Evolutionary conservation across 1,284 basidiomycete genomes (phyloP).

Genomic region (Lignosus rhinocerotis): DNA sequence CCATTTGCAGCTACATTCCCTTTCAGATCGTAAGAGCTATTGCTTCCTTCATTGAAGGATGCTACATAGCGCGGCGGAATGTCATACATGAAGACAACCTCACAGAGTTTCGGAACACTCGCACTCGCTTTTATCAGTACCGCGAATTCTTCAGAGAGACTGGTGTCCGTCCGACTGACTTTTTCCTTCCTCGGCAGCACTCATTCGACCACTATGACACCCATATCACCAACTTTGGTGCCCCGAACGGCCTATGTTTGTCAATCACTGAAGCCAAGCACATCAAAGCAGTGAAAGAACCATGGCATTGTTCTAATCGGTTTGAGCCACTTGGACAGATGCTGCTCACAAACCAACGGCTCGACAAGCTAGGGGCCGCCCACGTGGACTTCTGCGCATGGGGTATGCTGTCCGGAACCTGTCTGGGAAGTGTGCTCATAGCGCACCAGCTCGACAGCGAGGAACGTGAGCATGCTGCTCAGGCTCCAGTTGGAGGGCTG

Average conservation of each 20-base stretch:
- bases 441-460: too few species aligned
- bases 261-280: conserved; percentile 27
- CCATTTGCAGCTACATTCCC: not conserved
- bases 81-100: too few species aligned
- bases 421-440: not conserved
- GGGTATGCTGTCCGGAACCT: not conserved
- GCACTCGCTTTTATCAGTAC: not conserved
- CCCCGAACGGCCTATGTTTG: conserved; percentile 17
- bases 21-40: not conserved
- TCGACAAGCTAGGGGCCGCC: conserved; percentile 14
- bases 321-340: conserved; percentile 22
- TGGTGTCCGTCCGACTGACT: not conserved
- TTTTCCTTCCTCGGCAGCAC: not conserved
- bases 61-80: not conserved
- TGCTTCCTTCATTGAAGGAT: not conserved
- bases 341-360: conserved; percentile 8
- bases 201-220: not conserved
- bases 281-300: conserved; percentile 25
- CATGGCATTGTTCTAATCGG: conserved; percentile 21
- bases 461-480: too few species aligned
- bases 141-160: not conserved
- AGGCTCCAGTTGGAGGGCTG: too few species aligned
- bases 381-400: not conserved
- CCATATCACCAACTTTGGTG: not conserved
- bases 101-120: not conserved